Evolutionary conservation across 768 basidiomycete genomes (phyloP).

Genomic region (Amanita exitialis): DNA sequence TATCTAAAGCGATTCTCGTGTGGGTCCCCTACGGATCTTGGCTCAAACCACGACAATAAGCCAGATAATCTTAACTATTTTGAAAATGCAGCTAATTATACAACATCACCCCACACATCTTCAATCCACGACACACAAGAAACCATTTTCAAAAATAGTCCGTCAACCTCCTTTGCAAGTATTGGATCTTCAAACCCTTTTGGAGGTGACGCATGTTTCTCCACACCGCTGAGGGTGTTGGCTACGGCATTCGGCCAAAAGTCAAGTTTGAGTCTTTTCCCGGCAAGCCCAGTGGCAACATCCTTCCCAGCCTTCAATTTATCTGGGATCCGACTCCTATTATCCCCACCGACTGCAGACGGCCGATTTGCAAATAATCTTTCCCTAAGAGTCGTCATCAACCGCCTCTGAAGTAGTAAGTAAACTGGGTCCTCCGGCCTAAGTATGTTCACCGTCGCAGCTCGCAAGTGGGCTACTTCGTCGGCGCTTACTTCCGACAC

Average conservation of each 20-base stretch:
- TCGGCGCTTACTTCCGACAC: slow-evolving; percentile 17
- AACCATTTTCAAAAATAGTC: slow-evolving; percentile 30
- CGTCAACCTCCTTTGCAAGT: slow-evolving; percentile 31
- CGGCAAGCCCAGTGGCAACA: slow-evolving; percentile 8
- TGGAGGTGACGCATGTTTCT: slow-evolving; percentile 6
- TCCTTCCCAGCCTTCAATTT: slow-evolving; percentile 26
- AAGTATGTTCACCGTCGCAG: slow-evolving; percentile 54
- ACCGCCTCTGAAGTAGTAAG: slow-evolving; percentile 46
- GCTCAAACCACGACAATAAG: too few relatives aligned
- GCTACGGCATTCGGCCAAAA: slow-evolving; percentile 4
- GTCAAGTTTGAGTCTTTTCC: slow-evolving; percentile 14
- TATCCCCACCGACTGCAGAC: background rate
- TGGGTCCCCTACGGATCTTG: too few relatives aligned
- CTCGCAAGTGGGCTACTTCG: slow-evolving; percentile 44
- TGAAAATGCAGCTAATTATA: too few relatives aligned
- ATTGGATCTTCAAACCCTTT: slow-evolving; percentile 65
- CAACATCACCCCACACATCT: slow-evolving; percentile 34
- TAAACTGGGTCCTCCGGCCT: slow-evolving; percentile 58
- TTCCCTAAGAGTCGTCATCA: slow-evolving; percentile 31
- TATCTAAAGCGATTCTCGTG: too few relatives aligned
- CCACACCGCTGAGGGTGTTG: background rate
- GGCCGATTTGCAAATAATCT: slow-evolving; percentile 9
- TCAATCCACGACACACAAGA: slow-evolving; percentile 43
- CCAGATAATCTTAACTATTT: too few relatives aligned
- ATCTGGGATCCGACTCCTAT: slow-evolving; percentile 16